Evolutionary conservation across 2,329 filamentous ascomycete genomes (phyloP), one percentile per base, ranked within the genome.

Genomic region (Aspergillus vadensis): DNA sequence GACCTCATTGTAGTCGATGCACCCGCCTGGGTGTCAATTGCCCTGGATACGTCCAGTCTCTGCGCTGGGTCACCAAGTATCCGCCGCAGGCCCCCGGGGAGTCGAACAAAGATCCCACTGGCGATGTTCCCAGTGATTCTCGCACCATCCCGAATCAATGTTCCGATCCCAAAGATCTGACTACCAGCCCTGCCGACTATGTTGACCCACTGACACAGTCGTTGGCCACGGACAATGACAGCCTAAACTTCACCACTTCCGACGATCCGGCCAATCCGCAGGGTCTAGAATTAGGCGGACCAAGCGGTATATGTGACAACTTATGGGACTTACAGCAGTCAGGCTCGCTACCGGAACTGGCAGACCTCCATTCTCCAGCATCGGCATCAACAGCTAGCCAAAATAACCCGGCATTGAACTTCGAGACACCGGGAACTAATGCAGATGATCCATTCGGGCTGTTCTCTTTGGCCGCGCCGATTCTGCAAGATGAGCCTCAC

Each of bases 31-130:
- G 75, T 0, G 72, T 77, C 21, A 70, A 67, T 25, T 77, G 75
- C 30, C 75, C 75, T 17, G 75, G 75, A 2, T 77, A 77, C 63
- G 65, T 72, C 1, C 73, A 76, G 57, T 73, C 73, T 5, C 63
- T 77, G 19, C 71, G 73, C 50, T 77, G 75, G 75, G 69, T 77
- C 14, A 76, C 74, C 14, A 74, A 77, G 53, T 67, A 73, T 57
- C 63, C 57, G 19, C 57, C 58, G 14, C 64, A 66, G 27, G 47
- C 41, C 9, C 41, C 59, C 7, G 66, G 59, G 23, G 64, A 57
- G 23, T 55, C 62, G 6, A 56, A 60, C 14, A 58, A 65, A 25
- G 56, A 59, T 50, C 56, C 55, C 12, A 19, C 32, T 19, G 30
- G 47, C 4, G 53, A 67, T 5, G 54, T 59, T 17, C 32, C 43